A percentile compares a stretch with the other conserved stretches of the same genome.
phyloP scores from a whole-genome alignment of 495 filamentous ascomycete genomes.

The Aspergillus steynii region DNA sequence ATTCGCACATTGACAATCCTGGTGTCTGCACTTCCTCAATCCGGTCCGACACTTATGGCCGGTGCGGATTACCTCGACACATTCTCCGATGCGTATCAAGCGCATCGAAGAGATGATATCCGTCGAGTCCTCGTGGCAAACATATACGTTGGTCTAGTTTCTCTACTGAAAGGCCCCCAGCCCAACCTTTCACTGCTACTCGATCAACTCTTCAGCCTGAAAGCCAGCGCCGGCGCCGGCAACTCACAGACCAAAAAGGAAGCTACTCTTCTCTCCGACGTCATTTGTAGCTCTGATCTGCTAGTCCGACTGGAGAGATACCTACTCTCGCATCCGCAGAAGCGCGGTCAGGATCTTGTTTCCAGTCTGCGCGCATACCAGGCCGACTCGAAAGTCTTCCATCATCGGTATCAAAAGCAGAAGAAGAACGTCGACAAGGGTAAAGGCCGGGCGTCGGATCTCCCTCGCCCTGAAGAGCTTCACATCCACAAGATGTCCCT shows the following conservation, averaged over 20 bases:
- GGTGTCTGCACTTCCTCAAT: conserved; percentile 33
- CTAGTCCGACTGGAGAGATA: conserved; percentile 52
- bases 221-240: conserved; percentile 60
- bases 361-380: conserved; percentile 46
- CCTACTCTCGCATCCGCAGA: conserved; percentile 52
- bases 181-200: conserved; percentile 70
- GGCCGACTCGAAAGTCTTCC: conserved; percentile 48
- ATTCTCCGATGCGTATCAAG: conserved; percentile 62
- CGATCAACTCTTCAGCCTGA: conserved; percentile 81
- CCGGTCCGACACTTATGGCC: conserved; percentile 64
- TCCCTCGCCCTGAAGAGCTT: conserved; percentile 48
- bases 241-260: conserved; percentile 37
- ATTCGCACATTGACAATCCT: conserved; percentile 44
- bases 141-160: conserved; percentile 68
- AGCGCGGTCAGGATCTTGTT: conserved; percentile 44
- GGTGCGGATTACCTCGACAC: conserved; percentile 86
- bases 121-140: conserved; percentile 66
- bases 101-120: conserved; percentile 53
- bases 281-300: conserved; percentile 45
- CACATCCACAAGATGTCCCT: conserved; percentile 82
- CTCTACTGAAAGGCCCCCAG: conserved; percentile 62
- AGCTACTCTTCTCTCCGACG: conserved; percentile 45
- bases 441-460: conserved; percentile 56
- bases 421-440: conserved; percentile 66
- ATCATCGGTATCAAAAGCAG: conserved; percentile 54